phyloP scores from a whole-genome alignment of 2,329 filamentous ascomycete genomes.

The Herpotrichia juniperi region DNA sequence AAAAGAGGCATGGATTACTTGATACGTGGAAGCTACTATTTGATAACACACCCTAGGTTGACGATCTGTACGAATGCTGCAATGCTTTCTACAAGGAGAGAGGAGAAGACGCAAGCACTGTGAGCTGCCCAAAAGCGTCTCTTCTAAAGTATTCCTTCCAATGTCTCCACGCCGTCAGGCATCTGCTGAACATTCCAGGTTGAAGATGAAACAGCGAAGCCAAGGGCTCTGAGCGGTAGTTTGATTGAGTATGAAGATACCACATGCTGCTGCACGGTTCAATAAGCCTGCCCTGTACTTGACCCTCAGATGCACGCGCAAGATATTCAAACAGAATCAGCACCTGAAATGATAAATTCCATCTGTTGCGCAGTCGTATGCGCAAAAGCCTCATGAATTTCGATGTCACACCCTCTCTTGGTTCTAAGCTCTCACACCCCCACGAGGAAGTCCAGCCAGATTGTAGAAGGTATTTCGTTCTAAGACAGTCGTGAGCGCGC shows the following conservation, averaged over 20 bases:
- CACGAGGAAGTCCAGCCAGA: conserved; percentile 57
- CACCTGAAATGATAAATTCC: too few relatives aligned
- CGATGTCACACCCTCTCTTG: conserved; percentile 49
- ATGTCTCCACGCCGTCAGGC: background rate
- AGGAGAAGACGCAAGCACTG: conserved; percentile 76
- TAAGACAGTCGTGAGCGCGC: conserved; percentile 99
- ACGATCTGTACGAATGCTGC: conserved; percentile 93
- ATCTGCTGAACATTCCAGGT: conserved; percentile 40
- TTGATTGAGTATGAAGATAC: conserved; percentile 1
- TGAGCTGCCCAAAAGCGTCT: conserved; percentile 84
- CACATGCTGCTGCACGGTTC: too few relatives aligned
- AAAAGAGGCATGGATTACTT: conserved; percentile 47
- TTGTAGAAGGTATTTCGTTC: conserved; percentile 69
- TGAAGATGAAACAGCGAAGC: conserved; percentile 83
- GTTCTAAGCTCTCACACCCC: conserved; percentile 49
- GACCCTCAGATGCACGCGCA: too few relatives aligned
- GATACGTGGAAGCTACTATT: background rate
- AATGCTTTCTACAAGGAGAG: conserved; percentile 82
- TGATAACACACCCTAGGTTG: conserved; percentile 61
- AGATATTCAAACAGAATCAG: too few relatives aligned
- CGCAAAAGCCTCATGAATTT: background rate
- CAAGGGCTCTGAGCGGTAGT: conserved; percentile 34
- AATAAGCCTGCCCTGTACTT: too few relatives aligned
- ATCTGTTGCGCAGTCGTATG: too few relatives aligned
- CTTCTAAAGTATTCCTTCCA: conserved; percentile 62